A percentile compares a stretch with the other conserved stretches of the same genome.
Conservation (phyloP, 352 stramenopile genomes). For the Phytophthora tubulina region DNA sequence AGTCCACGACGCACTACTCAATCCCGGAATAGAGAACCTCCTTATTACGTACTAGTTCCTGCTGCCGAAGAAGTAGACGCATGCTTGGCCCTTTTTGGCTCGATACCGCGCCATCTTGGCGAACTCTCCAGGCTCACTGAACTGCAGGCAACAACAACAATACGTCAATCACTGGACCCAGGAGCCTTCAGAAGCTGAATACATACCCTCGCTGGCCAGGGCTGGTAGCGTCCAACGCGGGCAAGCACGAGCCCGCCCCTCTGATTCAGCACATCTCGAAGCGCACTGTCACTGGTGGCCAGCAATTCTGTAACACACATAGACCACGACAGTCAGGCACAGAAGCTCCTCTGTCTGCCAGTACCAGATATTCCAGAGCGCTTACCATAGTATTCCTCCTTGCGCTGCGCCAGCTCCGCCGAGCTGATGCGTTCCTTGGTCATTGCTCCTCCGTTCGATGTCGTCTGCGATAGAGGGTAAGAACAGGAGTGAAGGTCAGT, state of each 20-base stretch:
- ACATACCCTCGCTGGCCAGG: conserved; percentile 81
- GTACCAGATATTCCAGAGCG: background rate
- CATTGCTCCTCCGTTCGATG: conserved; percentile 11
- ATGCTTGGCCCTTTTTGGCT: conserved; percentile 78
- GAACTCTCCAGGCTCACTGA: conserved; percentile 85
- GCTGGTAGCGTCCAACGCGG: conserved; percentile 81
- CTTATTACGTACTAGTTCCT: conserved; percentile 81
- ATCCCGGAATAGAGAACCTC: background rate
- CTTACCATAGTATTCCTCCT: conserved; percentile 68
- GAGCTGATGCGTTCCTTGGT: conserved; percentile 52
- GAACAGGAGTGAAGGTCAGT: background rate
- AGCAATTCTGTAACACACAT: conserved; percentile 57
- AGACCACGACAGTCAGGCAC: background rate
- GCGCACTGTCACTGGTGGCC: conserved; percentile 56
- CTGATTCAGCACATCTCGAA: conserved; percentile 80
- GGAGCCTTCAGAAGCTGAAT: background rate
- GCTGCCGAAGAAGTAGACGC: conserved; percentile 89
- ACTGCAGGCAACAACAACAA: conserved; percentile 49
- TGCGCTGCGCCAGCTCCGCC: conserved; percentile 51
- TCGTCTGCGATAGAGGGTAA: too few species aligned
- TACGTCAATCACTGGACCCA: conserved; percentile 6
- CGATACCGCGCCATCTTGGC: conserved; percentile 83
- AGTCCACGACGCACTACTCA: conserved; percentile 6
- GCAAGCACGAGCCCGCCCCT: conserved; percentile 82
- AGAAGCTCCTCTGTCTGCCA: too few species aligned